A percentile compares a stretch with the other conserved stretches of the same genome.
Conservation (phyloP, 2,329 filamentous ascomycete genomes). For the Lachnum nothofagi region DNA sequence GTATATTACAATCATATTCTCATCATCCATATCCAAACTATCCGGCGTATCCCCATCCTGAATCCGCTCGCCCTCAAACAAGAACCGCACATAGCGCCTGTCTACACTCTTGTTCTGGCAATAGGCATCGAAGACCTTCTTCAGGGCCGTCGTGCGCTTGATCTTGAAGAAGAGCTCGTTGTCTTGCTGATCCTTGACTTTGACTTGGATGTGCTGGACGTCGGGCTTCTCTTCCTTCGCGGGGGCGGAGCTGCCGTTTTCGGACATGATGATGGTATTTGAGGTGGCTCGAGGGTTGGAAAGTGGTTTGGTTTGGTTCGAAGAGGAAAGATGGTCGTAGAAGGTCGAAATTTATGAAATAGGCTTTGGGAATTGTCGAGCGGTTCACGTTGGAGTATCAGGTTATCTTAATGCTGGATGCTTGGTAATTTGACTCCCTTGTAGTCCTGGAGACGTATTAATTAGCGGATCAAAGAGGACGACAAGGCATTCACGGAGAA, state of each 20-base stretch:
- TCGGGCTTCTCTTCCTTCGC: neutral
- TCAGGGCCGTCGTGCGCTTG: conserved; percentile 2
- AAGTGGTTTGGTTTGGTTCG: neutral
- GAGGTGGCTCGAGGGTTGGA: neutral
- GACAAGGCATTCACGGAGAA: too few species aligned
- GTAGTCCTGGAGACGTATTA: too few species aligned
- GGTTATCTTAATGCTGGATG: too few species aligned
- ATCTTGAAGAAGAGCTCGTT: conserved; percentile 9
- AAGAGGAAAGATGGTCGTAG: neutral
- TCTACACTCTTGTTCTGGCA: conserved; percentile 3
- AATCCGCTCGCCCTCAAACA: conserved; percentile 5
- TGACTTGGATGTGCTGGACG: conserved; percentile 1
- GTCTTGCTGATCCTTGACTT: conserved; percentile 2
- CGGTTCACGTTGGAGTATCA: neutral
- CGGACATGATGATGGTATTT: neutral
- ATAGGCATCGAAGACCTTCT: conserved; percentile 10
- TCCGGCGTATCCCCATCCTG: conserved; percentile 6
- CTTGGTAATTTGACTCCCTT: too few species aligned
- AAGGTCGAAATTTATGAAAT: too few species aligned
- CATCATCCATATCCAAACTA: conserved; percentile 6
- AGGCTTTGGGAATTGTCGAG: too few species aligned
- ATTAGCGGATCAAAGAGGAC: too few species aligned
- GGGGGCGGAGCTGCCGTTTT: neutral
- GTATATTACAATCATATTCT: too few species aligned
- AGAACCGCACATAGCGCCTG: conserved; percentile 4